Conservation (phyloP, 108 stramenopile species). For the Fragilariopsis cylindrus region DNA sequence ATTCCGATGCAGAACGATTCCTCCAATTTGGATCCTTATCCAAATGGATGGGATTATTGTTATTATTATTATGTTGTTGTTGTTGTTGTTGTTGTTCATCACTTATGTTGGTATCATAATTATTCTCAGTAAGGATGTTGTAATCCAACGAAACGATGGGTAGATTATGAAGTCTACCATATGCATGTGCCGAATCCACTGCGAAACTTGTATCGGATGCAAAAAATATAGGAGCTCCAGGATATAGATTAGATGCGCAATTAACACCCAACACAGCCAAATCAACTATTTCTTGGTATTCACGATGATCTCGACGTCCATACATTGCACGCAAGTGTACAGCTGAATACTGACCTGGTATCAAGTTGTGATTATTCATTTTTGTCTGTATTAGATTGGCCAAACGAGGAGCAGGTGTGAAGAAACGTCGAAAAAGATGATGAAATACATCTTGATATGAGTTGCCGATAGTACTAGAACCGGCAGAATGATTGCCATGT, state of each 20-base stretch:
- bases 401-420: constrained; percentile 30
- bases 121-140: not conserved
- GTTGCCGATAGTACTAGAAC: not conserved
- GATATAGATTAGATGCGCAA: constrained; percentile 36
- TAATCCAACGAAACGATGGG: constrained; percentile 9
- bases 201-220: constrained; percentile 36
- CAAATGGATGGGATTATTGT: constrained; percentile 37
- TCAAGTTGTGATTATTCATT: constrained; percentile 20
- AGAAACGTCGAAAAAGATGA: constrained; percentile 35
- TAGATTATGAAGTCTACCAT: constrained; percentile 9
- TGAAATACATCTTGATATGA: constrained; percentile 33
- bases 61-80: not conserved
- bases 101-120: not conserved
- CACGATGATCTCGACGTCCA: constrained; percentile 27
- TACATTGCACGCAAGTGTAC: constrained; percentile 40
- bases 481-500: not conserved
- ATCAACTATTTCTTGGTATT: constrained; percentile 12
- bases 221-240: constrained; percentile 36
- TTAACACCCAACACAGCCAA: constrained; percentile 37
- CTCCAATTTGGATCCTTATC: constrained; percentile 37
- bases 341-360: constrained; percentile 39
- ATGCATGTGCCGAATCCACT: constrained; percentile 20
- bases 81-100: not conserved
- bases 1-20: constrained; percentile 25
- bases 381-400: constrained; percentile 15